Evolutionary conservation across 78 protist species (phyloP), one percentile per base, ranked within the genome.

Genomic region (Dictyostelium citrinum): DNA sequence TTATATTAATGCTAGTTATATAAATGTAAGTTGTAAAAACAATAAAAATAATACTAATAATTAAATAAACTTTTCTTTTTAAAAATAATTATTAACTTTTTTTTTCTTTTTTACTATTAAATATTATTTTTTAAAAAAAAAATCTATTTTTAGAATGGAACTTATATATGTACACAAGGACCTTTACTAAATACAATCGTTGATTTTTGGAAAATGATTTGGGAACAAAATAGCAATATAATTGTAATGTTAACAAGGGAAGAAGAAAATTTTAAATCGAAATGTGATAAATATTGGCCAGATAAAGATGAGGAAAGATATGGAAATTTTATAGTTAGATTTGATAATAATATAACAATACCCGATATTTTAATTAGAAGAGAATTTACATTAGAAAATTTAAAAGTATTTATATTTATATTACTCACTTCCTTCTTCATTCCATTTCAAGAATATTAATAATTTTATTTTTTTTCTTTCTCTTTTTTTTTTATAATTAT

Each of bases 131-230:
- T 45, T 9, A 45, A 45, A 12, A 24, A n/a, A 16, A 41, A 22
- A 5, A 27, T 29, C 14, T 67, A 24, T 55, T 29, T 29, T 27
- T 22, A 49, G 72, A 55, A 55, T 55, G 49, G 72, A 49, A 80
- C 37, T 33, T 95, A 90, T 84, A 95, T 96, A 60, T 90, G 96
- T 72, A 86, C 97, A 33, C 97, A 96, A 60, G 97, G 97, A 35
- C 97, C 97, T 29, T 45, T 96, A n/a, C 74, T 60, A 8, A 80
- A 83, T 78, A 96, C 97, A 29, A 49, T 84, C 24, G 43, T 67
- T 77, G 97, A 91, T 88, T 96, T 96, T 81, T 96, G 97, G 97
- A 85, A 78, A 55, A 96, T 96, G 97, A 80, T 88, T 64, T 96
- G 96, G 96, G 96, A 91, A 77, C 84, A 68, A 31, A 80, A 70